A percentile compares a stretch with the other conserved stretches of the same genome.
phyloP scores from a whole-genome alignment of 1,139 yeast genomes.

The Magnusiomyces paraingens region DNA sequence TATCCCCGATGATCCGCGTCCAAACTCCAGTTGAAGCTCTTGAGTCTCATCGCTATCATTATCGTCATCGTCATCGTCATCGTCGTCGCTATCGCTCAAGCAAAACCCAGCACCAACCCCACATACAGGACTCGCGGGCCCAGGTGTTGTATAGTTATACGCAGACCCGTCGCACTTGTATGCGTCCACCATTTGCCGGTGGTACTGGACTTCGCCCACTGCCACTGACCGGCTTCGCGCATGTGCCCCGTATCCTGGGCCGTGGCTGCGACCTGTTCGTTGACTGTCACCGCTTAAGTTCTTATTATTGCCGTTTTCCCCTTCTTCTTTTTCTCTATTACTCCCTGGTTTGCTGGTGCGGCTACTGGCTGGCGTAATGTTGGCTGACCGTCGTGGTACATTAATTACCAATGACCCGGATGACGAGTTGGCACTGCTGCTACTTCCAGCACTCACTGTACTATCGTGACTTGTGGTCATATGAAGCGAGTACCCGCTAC shows the following conservation, averaged over 20 bases:
- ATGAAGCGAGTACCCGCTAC: not conserved
- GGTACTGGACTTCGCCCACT: conserved; percentile 6
- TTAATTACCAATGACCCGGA: not conserved
- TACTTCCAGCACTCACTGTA: not conserved
- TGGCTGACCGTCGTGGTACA: not conserved
- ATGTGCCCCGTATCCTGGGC: not conserved
- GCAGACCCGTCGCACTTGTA: not conserved
- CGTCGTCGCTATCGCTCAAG: not conserved
- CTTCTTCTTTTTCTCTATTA: too few relatives aligned
- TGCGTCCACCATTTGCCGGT: not conserved
- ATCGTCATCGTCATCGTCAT: not conserved
- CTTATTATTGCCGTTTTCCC: too few relatives aligned
- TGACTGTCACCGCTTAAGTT: too few relatives aligned
- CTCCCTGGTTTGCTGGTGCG: too few relatives aligned
- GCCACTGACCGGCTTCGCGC: conserved; percentile 2
- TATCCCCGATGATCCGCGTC: not conserved
- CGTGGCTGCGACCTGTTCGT: not conserved
- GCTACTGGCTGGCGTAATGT: not conserved
- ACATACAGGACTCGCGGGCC: too few relatives aligned
- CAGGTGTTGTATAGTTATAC: too few relatives aligned
- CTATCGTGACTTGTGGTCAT: not conserved
- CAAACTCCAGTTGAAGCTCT: not conserved
- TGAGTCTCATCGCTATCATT: not conserved
- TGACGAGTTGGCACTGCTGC: not conserved
- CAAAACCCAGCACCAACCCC: too few relatives aligned